phyloP scores from a whole-genome alignment of 108 stramenopile species.

The Cyclotella atomus region DNA sequence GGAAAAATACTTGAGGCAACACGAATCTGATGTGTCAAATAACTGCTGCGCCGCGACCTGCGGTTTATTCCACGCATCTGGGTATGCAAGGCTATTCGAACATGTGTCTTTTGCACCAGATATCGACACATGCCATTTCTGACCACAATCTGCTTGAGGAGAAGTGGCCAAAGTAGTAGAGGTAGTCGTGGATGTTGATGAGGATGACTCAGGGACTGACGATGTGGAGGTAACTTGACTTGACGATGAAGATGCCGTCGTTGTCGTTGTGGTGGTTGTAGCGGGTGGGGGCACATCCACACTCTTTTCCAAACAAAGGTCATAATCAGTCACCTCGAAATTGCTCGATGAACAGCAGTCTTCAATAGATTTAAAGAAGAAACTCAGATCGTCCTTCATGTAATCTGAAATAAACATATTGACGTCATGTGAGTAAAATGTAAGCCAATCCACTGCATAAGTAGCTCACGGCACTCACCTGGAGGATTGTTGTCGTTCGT shows the following conservation, averaged over 20 bases:
- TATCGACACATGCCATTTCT: not conserved
- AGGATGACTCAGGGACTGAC: not conserved
- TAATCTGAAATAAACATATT: too few relatives aligned
- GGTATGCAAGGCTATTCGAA: not conserved
- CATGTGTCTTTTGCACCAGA: not conserved
- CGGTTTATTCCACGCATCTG: not conserved
- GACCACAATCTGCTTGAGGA: not conserved
- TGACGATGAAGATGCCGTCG: not conserved
- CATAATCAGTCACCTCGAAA: conserved; percentile 4
- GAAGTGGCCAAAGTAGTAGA: not conserved
- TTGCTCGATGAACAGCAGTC: not conserved
- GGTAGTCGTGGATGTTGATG: not conserved
- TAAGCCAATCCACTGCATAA: too few relatives aligned
- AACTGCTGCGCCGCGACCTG: not conserved
- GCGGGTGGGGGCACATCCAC: not conserved
- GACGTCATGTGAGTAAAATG: too few relatives aligned
- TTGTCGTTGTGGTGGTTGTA: not conserved
- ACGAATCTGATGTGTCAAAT: not conserved
- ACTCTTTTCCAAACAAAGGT: conserved; percentile 2
- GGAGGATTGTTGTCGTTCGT: not conserved
- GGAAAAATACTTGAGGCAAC: not conserved
- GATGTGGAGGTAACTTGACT: too few relatives aligned
- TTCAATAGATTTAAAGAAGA: not conserved
- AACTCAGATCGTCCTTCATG: not conserved
- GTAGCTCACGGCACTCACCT: too few relatives aligned